Evolutionary conservation across 345 rosid genomes (phyloP).

Genomic region (Brassica nigra): DNA sequence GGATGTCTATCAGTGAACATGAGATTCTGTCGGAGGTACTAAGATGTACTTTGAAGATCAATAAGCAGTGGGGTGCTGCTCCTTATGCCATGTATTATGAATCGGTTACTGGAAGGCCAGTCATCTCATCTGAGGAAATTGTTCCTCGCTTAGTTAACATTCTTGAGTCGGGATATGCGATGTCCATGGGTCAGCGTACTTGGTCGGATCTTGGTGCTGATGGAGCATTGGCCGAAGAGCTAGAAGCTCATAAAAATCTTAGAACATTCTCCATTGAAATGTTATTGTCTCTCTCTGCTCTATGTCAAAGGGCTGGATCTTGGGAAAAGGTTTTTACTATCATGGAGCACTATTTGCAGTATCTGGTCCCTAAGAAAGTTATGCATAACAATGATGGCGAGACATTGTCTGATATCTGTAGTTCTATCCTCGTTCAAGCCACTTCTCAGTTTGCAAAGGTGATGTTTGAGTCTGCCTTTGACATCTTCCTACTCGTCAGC

Average conservation of each 20-base stretch:
- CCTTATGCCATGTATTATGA: conserved; percentile 80
- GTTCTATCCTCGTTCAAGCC: conserved; percentile 69
- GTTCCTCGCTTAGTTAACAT: conserved; percentile 73
- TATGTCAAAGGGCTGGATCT: conserved; percentile 64
- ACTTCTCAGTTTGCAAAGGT: conserved; percentile 75
- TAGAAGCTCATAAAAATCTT: conserved; percentile 63
- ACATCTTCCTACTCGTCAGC: conserved; percentile 70
- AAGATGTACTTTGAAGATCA: conserved; percentile 57
- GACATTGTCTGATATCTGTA: conserved; percentile 47
- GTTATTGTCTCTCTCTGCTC: conserved; percentile 65
- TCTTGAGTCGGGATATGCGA: conserved; percentile 73
- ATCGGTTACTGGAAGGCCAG: conserved; percentile 57
- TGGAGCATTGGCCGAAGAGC: conserved; percentile 66
- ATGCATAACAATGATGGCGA: conserved; percentile 50
- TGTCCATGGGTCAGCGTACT: conserved; percentile 47
- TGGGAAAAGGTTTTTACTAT: conserved; percentile 75
- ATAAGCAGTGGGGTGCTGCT: conserved; percentile 79
- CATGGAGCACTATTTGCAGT: conserved; percentile 63
- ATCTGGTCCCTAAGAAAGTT: conserved; percentile 73
- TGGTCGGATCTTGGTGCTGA: conserved; percentile 59
- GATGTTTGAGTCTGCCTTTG: conserved; percentile 87
- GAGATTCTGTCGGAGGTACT: conserved; percentile 70
- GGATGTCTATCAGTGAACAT: conserved; percentile 51
- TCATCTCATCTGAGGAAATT: conserved; percentile 71
- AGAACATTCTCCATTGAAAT: conserved; percentile 78